Conservation (phyloP, 106 monocot species). For the Apostasia ramifera region DNA sequence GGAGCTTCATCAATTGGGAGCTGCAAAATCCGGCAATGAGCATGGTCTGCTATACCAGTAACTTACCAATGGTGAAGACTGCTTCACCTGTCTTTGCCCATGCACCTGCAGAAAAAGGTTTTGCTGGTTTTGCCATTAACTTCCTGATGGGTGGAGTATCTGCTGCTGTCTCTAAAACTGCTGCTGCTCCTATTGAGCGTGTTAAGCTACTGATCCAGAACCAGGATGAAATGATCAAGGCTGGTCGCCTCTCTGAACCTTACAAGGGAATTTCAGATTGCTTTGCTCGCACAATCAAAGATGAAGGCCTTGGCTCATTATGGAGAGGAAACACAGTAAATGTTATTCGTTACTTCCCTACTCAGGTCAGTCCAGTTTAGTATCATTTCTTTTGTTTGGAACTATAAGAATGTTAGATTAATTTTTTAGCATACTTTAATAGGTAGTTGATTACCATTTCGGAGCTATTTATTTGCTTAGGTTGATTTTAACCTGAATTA, state of each 20-base stretch:
- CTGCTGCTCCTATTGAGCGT: slow-evolving; percentile 38
- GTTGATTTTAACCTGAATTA: no score
- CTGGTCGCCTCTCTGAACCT: slow-evolving; percentile 29
- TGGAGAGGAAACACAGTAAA: slow-evolving; percentile 45
- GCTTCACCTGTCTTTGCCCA: slow-evolving; percentile 25
- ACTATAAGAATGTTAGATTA: no score
- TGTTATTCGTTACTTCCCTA: slow-evolving; percentile 55
- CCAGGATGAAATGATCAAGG: slow-evolving; percentile 44
- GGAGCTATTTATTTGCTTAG: no score
- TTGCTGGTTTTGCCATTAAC: slow-evolving; percentile 25
- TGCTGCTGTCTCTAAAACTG: slow-evolving; percentile 42
- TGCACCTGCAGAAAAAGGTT: slow-evolving; percentile 36
- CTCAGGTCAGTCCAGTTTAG: slow-evolving; percentile 15
- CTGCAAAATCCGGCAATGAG: slow-evolving; percentile 16
- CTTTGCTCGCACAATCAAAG: slow-evolving; percentile 32
- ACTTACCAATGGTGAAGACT: slow-evolving; percentile 8
- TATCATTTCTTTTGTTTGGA: not conserved
- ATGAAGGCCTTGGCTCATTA: slow-evolving; percentile 31
- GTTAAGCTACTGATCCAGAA: slow-evolving; percentile 47
- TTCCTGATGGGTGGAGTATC: slow-evolving; percentile 40
- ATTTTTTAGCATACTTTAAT: no score
- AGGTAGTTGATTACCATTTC: no score
- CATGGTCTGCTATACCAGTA: not conserved
- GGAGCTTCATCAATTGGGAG: slow-evolving; percentile 20
- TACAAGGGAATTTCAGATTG: slow-evolving; percentile 40